Evolutionary conservation across 1,284 basidiomycete genomes (phyloP).

Genomic region (Anthracocystis walkeri): DNA sequence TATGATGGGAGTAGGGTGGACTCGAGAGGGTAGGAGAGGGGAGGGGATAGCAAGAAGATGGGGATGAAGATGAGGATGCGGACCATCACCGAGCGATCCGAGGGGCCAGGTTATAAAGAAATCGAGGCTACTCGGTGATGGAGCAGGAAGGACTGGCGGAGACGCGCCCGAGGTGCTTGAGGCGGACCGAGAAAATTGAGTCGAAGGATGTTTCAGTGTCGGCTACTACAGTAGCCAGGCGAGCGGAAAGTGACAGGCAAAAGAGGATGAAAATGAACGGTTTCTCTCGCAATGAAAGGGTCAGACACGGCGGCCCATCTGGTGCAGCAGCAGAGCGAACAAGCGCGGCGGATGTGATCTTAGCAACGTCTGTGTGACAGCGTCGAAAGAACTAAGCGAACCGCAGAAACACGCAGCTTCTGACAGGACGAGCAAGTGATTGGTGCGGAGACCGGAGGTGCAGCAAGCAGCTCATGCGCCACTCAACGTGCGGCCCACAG

Average conservation of each 20-base stretch:
- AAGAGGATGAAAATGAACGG: constrained; percentile 8
- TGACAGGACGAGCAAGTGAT: constrained; percentile 33
- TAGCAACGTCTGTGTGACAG: constrained; percentile 21
- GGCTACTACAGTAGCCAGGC: constrained; percentile 6
- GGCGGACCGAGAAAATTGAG: constrained; percentile 32
- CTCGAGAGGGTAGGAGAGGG: constrained; percentile 8
- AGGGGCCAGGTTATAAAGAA: constrained; percentile 46
- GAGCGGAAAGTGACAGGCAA: constrained; percentile 19
- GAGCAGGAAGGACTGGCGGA: constrained; percentile 23
- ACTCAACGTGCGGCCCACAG: constrained; percentile 1
- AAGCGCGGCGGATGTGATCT: not conserved
- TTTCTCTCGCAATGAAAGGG: not conserved
- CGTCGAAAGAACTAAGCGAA: not conserved
- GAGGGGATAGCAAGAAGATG: constrained; percentile 23
- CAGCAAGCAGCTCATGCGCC: constrained; percentile 14
- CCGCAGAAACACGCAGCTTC: constrained; percentile 25
- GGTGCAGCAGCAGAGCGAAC: constrained; percentile 3
- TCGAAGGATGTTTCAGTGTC: constrained; percentile 35
- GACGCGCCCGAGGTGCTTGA: constrained; percentile 46
- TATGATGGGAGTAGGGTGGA: constrained; percentile 39
- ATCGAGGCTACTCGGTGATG: constrained; percentile 36
- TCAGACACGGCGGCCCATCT: constrained; percentile 2
- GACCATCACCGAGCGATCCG: constrained; percentile 52
- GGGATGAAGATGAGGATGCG: constrained; percentile 26
- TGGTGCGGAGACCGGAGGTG: constrained; percentile 6